Base-by-base conservation (phyloP, 2,329 filamentous ascomycete genomes). In the Colletotrichum viniferum region DNA sequence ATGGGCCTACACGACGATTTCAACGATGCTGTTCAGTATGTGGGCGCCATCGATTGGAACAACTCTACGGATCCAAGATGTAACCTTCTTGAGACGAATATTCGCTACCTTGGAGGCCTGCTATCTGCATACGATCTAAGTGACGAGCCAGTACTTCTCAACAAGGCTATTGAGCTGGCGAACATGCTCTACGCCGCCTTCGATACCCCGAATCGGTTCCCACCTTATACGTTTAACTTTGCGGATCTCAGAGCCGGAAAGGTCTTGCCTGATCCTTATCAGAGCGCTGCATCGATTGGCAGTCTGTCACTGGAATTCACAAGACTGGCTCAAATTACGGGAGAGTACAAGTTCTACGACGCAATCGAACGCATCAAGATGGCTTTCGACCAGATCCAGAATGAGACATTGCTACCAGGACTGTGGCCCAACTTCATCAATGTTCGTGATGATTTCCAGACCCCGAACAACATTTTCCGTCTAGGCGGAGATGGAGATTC, bases 221-320 rank as follows among this genome's bases (percentile, higher is more conserved):
- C 93, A n/a, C 71, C 72, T 13, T 73, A 64, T 52, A 68, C 64
- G 14, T 75, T 75, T 62, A 77, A 63, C 58, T 77, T 78, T 16
- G 67, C 43, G 9, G 71, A 78, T 12, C 72, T 78, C 24, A 74
- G 73, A 26, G 72, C 68, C 2, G 77, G 77, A 13, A 73, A 36
- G 7, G 26, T 73, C 8, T 16, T 77, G 13, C 69, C 77, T 2
- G 77, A 75, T 30, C 68, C 48, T 1, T 79, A 75, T 2, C 86
- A 88, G 5, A 85, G 87, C 14, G 84, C 87, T 4, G 87, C 87
- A 7, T 85, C 86, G 14, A 85, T 87, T 3, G 94, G 94, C 7
- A 94, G 93, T 7, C 85, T 96, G 69, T 93, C 91, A 2, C 83
- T 96, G 73, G 94, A 96, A 79, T 92, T 96, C 81, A 94, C 93